phyloP scores from a whole-genome alignment of 202 grass and related monocot species.

The Panicum virgatum region DNA sequence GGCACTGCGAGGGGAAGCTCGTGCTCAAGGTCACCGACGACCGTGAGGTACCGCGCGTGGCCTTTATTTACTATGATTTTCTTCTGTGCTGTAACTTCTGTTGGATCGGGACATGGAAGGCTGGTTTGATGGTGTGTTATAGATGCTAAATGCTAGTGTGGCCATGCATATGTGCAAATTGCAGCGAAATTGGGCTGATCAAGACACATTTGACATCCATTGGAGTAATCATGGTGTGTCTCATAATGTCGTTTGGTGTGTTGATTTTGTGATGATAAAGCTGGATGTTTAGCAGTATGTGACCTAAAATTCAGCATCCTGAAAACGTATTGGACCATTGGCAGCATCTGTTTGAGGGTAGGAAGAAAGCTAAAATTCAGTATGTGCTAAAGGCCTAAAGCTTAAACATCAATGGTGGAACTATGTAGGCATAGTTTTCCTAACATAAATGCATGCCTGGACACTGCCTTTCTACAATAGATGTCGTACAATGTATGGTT shows the following conservation, averaged over 20 bases:
- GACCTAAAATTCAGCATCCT: neutral
- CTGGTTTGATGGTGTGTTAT: neutral
- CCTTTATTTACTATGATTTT: constrained; percentile 23
- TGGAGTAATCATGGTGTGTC: too few relatives aligned
- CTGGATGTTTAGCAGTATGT: neutral
- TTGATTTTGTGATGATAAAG: neutral
- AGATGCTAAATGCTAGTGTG: too few relatives aligned
- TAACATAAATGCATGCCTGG: neutral
- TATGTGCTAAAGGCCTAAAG: too few relatives aligned
- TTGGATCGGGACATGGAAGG: neutral
- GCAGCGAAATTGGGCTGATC: neutral
- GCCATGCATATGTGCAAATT: too few relatives aligned
- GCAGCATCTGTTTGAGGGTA: neutral
- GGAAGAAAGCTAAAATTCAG: too few relatives aligned
- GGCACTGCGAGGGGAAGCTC: constrained; percentile 90
- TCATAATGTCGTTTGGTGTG: too few relatives aligned
- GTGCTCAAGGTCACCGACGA: constrained; percentile 97
- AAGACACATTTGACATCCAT: neutral
- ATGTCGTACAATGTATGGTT: neutral
- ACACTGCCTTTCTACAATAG: neutral
- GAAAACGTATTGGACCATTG: neutral
- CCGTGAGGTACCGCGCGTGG: constrained; percentile 44
- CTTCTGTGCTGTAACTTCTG: neutral
- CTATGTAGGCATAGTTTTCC: neutral
- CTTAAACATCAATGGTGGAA: neutral